Conservation (phyloP, 176 grass and related monocot species). For the bread wheat (Triticum aestivum) region DNA sequence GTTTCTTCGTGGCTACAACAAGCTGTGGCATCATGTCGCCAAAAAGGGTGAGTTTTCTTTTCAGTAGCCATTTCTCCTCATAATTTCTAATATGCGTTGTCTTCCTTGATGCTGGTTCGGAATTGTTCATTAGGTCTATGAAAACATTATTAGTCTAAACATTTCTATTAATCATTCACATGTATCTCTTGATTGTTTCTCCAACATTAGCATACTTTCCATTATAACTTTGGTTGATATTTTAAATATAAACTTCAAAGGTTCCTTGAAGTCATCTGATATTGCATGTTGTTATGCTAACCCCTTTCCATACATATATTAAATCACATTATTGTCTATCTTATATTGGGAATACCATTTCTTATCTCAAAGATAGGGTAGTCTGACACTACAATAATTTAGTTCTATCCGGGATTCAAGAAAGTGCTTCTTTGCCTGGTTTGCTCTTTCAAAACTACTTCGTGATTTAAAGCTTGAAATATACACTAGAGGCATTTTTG, state of each 20-base stretch:
- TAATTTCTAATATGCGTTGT: not conserved
- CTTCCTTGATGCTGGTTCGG: constrained; percentile 15
- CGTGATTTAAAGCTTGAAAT: not conserved
- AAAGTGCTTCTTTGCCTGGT: constrained; percentile 1
- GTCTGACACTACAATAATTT: not conserved
- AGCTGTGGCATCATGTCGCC: constrained; percentile 67
- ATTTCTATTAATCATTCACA: not conserved
- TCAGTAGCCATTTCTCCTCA: constrained; percentile 8
- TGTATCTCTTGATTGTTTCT: constrained; percentile 9
- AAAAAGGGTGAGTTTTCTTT: constrained; percentile 79
- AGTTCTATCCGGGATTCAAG: not conserved
- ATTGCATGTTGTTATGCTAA: not conserved
- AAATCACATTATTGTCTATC: not conserved
- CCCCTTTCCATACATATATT: not conserved
- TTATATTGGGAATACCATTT: not conserved
- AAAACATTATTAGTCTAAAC: not conserved
- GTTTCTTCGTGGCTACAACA: constrained; percentile 82
- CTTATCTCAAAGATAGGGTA: not conserved
- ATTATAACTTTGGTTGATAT: constrained; percentile 11
- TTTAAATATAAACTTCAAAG: not conserved
- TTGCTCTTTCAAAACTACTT: not conserved
- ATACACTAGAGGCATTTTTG: not conserved
- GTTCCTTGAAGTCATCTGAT: not conserved
- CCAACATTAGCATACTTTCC: not conserved
- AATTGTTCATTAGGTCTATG: not conserved